phyloP scores from a whole-genome alignment of 2,329 filamentous ascomycete genomes.

The Pseudovirgaria hyperparasitica region DNA sequence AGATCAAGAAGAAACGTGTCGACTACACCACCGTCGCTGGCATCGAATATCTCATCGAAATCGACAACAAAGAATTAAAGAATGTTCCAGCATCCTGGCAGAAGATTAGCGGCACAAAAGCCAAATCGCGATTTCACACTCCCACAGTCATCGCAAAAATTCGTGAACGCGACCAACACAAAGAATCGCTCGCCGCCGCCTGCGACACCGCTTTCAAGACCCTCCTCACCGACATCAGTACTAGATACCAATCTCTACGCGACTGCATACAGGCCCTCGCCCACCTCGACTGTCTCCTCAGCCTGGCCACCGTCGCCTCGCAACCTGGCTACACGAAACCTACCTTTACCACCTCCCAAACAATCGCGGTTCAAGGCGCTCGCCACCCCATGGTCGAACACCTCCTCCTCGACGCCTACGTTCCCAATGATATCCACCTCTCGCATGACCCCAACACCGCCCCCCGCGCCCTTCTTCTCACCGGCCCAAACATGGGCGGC shows the following conservation, averaged over 20 bases:
- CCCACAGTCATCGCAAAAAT: conserved; percentile 76
- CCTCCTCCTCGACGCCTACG: conserved; percentile 71
- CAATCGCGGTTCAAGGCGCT: conserved; percentile 59
- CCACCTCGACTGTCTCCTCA: conserved; percentile 79
- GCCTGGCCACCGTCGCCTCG: conserved; percentile 68
- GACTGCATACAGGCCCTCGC: conserved; percentile 80
- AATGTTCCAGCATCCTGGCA: conserved; percentile 86
- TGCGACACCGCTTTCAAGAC: conserved; percentile 72
- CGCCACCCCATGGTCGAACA: conserved; percentile 96
- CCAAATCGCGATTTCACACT: conserved; percentile 83
- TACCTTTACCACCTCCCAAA: conserved; percentile 48
- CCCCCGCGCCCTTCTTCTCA: conserved; percentile 71
- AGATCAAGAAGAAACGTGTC: conserved; percentile 58
- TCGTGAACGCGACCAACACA: conserved; percentile 80
- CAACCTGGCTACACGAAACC: conserved; percentile 85
- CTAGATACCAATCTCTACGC: conserved; percentile 79
- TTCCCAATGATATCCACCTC: conserved; percentile 75
- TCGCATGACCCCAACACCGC: conserved; percentile 38
- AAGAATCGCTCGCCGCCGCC: conserved; percentile 80
- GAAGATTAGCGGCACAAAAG: conserved; percentile 92
- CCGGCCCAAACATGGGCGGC: conserved; percentile 96
- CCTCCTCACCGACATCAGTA: conserved; percentile 60
- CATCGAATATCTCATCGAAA: conserved; percentile 90
- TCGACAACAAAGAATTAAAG: conserved; percentile 71
- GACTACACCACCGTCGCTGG: conserved; percentile 75